phyloP scores from a whole-genome alignment of 2,329 filamentous ascomycete species.

The Hymenoscyphus fructigenus region DNA sequence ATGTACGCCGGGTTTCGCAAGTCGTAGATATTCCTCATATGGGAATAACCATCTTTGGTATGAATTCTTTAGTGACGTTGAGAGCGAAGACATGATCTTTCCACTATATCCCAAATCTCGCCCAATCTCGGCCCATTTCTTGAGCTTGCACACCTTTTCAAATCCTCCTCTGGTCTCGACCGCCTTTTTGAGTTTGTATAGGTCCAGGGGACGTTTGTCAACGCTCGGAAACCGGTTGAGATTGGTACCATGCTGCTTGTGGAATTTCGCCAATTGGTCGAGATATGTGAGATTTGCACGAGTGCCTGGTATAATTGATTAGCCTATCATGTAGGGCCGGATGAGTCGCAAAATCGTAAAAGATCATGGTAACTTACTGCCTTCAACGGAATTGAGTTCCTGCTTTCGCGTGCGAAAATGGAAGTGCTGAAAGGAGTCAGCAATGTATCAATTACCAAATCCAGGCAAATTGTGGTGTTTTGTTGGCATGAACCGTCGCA shows the following conservation, averaged over 20 bases:
- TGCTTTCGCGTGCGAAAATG: constrained; percentile 96
- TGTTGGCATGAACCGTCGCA: not conserved
- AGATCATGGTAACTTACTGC: constrained; percentile 62
- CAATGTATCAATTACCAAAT: constrained; percentile 5
- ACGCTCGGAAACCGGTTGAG: constrained; percentile 93
- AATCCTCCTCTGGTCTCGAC: constrained; percentile 94
- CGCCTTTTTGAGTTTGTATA: constrained; percentile 95
- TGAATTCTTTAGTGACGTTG: constrained; percentile 96
- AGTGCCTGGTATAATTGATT: constrained; percentile 60
- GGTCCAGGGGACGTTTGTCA: constrained; percentile 92
- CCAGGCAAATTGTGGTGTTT: not conserved
- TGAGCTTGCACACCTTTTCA: constrained; percentile 92
- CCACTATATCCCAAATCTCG: constrained; percentile 95
- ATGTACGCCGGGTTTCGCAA: constrained; percentile 94
- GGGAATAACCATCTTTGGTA: constrained; percentile 96
- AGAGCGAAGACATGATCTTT: constrained; percentile 99
- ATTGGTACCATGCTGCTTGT: constrained; percentile 94
- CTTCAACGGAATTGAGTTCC: constrained; percentile 96
- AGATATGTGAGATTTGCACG: constrained; percentile 95
- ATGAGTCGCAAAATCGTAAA: not conserved
- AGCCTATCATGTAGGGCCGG: constrained; percentile 18
- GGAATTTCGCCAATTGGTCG: constrained; percentile 91
- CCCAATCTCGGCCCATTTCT: constrained; percentile 99
- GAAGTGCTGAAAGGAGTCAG: constrained; percentile 66
- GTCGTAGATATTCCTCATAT: constrained; percentile 89